Evolutionary conservation across 2,329 filamentous ascomycete species (phyloP).

Genomic region (Hymenoscyphus infarciens): DNA sequence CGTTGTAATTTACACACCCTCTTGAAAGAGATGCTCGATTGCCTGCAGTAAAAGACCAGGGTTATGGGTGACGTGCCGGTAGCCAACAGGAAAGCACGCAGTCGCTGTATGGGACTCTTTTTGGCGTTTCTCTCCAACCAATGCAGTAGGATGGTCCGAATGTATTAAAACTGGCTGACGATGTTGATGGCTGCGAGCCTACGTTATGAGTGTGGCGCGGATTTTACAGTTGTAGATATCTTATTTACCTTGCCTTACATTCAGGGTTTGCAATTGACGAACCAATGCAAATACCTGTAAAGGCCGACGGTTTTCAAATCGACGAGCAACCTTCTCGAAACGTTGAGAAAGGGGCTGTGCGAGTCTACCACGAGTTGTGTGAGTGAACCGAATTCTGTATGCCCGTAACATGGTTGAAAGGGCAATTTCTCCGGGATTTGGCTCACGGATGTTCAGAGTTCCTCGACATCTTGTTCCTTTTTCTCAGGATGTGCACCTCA

Average conservation of each 20-base stretch:
- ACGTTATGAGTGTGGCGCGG: no score
- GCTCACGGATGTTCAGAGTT: neutral
- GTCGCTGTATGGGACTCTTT: no score
- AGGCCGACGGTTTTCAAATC: neutral
- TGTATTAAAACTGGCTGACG: no score
- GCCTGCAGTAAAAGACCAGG: no score
- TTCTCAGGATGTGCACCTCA: neutral
- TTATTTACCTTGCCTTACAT: neutral
- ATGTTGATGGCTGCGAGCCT: no score
- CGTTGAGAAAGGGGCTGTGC: neutral
- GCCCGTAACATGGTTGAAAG: neutral
- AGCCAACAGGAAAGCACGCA: no score
- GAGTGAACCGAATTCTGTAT: neutral
- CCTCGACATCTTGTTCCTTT: neutral
- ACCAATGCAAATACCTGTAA: neutral
- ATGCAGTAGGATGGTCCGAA: no score
- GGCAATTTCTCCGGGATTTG: slow-evolving; percentile 1
- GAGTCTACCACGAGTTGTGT: neutral
- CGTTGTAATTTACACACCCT: no score
- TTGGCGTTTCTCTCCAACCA: no score
- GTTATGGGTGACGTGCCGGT: no score
- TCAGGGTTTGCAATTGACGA: neutral
- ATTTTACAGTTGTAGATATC: neutral
- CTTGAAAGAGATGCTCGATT: no score
- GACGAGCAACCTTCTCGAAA: slow-evolving; percentile 2